These are phyloP conservation scores for Coemansia sp. DNA, from an alignment of 192 early-diverging fungal genomes.

Conservation along the genomic window DNA sequence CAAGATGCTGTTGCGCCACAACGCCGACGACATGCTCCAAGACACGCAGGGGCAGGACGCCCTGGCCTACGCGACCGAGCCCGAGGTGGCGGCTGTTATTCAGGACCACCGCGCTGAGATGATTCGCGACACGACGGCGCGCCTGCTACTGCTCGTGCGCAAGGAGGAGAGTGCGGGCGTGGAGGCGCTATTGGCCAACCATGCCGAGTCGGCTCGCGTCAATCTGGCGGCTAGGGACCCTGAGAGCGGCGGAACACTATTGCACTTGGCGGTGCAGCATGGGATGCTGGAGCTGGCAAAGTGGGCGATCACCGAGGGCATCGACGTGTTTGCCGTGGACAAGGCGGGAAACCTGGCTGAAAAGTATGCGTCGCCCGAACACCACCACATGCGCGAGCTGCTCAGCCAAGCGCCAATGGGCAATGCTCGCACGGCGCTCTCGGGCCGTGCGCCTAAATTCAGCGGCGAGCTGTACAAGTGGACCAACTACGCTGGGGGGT, in stretches of 20 bases:
- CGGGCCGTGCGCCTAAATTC: slow-evolving; percentile 59
- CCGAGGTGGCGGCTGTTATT: slow-evolving; percentile 52
- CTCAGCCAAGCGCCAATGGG: slow-evolving; percentile 56
- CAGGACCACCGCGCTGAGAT: slow-evolving; percentile 62
- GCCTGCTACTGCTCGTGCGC: slow-evolving; percentile 56
- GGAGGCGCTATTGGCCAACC: slow-evolving; percentile 53
- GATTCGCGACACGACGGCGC: slow-evolving; percentile 46
- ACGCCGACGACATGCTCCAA: slow-evolving; percentile 64
- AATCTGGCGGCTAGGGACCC: slow-evolving; percentile 69
- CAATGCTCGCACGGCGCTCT: slow-evolving; percentile 51
- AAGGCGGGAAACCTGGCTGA: slow-evolving; percentile 58
- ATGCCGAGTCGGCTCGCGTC: slow-evolving; percentile 57
- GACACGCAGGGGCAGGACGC: slow-evolving; percentile 65
- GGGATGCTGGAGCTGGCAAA: slow-evolving; percentile 65
- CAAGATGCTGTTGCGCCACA: slow-evolving; percentile 63
- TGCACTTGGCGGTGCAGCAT: slow-evolving; percentile 67
- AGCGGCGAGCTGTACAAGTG: slow-evolving; percentile 68
- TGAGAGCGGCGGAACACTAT: slow-evolving; percentile 60
- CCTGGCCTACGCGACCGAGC: slow-evolving; percentile 42
- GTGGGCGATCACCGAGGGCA: slow-evolving; percentile 71
- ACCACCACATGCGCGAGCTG: slow-evolving; percentile 55
- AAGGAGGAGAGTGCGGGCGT: slow-evolving; percentile 38
- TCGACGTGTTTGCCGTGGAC: slow-evolving; percentile 70
- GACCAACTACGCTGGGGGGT: slow-evolving; percentile 84
- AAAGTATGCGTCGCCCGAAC: slow-evolving; percentile 32